Percentiles rank a stretch among this genome's conserved stretches.
Conservation (phyloP, 768 basidiomycete species). For the Amanita subjunquillea region DNA sequence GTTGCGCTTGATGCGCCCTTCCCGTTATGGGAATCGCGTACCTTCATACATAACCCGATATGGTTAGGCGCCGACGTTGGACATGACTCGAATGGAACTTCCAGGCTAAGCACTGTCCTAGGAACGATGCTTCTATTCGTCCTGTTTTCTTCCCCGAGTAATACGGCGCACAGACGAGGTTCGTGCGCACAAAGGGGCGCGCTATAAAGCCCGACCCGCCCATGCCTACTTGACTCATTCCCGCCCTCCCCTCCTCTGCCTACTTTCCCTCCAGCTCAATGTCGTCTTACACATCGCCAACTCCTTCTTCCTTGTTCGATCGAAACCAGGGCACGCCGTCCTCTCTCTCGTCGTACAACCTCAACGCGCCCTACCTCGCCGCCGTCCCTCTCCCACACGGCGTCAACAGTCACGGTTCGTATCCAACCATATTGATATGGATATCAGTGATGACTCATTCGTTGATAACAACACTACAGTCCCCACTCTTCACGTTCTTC, state of each 20-base stretch:
- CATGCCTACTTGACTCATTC: conserved; percentile 1
- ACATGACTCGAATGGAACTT: conserved; percentile 3
- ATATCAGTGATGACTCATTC: background rate
- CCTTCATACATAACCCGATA: background rate
- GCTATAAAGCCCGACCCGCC: conserved; percentile 1
- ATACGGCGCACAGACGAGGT: background rate
- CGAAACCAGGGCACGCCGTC: conserved; percentile 2
- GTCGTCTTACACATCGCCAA: background rate
- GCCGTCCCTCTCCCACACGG: conserved; percentile 3
- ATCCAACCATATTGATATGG: background rate
- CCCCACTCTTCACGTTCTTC: background rate
- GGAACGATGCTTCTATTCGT: background rate
- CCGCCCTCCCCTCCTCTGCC: background rate
- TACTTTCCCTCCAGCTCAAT: background rate
- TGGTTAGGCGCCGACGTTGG: background rate
- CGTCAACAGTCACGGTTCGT: background rate
- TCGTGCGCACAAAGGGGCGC: background rate
- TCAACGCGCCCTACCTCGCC: background rate
- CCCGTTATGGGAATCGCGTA: background rate
- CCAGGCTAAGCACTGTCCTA: background rate
- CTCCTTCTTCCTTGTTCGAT: conserved; percentile 4
- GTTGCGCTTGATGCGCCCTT: background rate
- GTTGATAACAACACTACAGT: background rate
- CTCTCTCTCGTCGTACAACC: background rate
- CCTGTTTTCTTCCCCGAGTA: background rate